phyloP scores from a whole-genome alignment of 352 stramenopile species.

The Pythium grandisporangium region DNA sequence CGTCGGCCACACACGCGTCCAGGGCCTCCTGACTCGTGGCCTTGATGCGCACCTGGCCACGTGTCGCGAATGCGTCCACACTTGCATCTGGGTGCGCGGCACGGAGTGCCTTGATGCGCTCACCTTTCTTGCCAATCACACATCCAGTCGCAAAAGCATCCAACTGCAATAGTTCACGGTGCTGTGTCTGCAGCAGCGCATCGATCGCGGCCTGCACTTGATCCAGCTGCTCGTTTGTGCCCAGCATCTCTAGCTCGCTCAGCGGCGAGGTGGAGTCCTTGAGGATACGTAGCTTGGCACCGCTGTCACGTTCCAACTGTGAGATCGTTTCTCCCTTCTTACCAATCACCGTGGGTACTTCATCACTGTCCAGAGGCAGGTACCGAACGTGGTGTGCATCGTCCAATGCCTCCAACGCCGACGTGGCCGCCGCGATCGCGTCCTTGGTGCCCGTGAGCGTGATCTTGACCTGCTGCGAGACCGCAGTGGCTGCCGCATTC shows the following conservation, averaged over 20 bases:
- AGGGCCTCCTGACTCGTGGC: constrained; percentile 40
- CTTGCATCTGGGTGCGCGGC: constrained; percentile 47
- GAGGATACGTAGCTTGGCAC: constrained; percentile 49
- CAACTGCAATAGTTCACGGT: constrained; percentile 65
- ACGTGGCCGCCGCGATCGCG: constrained; percentile 52
- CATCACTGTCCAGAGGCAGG: constrained; percentile 59
- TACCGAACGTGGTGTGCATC: constrained; percentile 57
- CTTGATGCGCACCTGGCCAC: constrained; percentile 67
- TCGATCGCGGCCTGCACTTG: constrained; percentile 38
- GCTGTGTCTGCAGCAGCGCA: constrained; percentile 60
- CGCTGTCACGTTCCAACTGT: constrained; percentile 52
- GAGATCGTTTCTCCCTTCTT: constrained; percentile 76
- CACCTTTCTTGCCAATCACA: constrained; percentile 75
- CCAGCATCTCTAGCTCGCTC: constrained; percentile 67
- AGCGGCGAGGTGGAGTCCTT: constrained; percentile 18
- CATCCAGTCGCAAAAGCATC: constrained; percentile 63
- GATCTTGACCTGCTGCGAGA: constrained; percentile 55
- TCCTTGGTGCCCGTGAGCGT: constrained; percentile 47
- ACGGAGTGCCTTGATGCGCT: constrained; percentile 67
- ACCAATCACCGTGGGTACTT: constrained; percentile 67
- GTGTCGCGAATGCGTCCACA: constrained; percentile 61
- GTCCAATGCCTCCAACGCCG: constrained; percentile 43
- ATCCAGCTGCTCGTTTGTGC: constrained; percentile 54
- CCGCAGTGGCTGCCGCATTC: too few species aligned
- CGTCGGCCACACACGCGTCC: constrained; percentile 43